Percentiles rank a stretch among this genome's conserved stretches.
Evolutionary conservation across 768 basidiomycete genomes (phyloP).

Genomic region (Pleurotus citrinopileatus): DNA sequence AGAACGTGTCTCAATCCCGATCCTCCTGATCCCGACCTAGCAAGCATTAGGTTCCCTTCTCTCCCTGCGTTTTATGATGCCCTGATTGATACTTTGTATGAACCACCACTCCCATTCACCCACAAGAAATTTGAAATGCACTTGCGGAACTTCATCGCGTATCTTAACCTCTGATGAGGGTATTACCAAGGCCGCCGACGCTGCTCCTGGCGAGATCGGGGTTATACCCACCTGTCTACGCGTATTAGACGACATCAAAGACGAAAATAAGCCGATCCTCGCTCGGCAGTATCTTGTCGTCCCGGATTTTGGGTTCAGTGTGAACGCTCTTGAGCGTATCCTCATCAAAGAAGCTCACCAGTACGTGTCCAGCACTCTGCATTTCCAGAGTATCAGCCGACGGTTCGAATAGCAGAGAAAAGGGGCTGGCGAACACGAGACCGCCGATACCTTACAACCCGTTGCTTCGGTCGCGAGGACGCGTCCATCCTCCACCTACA

Average conservation of each 20-base stretch:
- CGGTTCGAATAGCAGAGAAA: background rate
- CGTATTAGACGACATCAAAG: background rate
- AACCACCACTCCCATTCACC: background rate
- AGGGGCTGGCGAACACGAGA: background rate
- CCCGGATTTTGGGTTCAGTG: background rate
- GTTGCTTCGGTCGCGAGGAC: background rate
- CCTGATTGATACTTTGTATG: background rate
- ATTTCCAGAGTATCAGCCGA: background rate
- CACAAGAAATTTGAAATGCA: background rate
- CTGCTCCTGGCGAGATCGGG: background rate
- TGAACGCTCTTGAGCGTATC: background rate
- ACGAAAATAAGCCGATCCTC: slow-evolving; percentile 1
- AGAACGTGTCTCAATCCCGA: slow-evolving; percentile 13
- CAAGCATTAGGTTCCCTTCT: slow-evolving; percentile 15
- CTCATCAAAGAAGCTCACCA: background rate
- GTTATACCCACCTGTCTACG: background rate
- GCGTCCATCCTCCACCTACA: background rate
- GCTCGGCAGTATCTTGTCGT: background rate
- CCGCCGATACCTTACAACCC: background rate
- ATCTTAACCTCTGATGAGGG: background rate
- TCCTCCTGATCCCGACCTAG: slow-evolving; percentile 7
- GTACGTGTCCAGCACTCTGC: background rate
- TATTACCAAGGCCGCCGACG: background rate
- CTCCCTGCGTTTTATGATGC: slow-evolving; percentile 8
- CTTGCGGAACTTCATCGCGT: background rate